Percentiles rank a stretch among this genome's conserved stretches.
Conservation (phyloP, 129 eudicot genomes). For the Helianthus annuus region DNA sequence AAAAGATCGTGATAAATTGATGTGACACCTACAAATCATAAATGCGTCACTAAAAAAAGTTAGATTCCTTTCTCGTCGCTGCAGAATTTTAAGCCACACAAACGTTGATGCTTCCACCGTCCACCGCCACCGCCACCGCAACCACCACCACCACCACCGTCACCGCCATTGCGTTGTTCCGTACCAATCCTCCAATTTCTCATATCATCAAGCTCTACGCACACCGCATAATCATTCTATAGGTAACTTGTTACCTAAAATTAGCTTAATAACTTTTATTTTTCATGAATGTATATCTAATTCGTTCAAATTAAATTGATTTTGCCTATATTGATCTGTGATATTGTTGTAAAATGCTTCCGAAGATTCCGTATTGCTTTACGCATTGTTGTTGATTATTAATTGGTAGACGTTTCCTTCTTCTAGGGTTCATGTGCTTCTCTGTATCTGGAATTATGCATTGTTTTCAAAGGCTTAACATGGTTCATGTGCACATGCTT, state of each 20-base stretch:
- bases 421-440: conserved; percentile 24
- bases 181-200: not conserved
- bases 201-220: not conserved
- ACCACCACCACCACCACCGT: not conserved
- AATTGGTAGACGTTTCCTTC: not conserved
- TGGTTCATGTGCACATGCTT: conserved; percentile 3
- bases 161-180: not conserved
- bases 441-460: not conserved
- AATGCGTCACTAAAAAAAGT: not conserved
- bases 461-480: not conserved
- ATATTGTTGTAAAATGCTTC: conserved; percentile 16
- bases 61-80: not conserved
- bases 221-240: not conserved
- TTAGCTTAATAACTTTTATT: not conserved
- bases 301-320: not conserved
- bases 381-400: not conserved
- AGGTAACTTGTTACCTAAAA: conserved; percentile 4
- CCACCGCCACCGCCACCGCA: too few species aligned
- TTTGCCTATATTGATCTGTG: conserved; percentile 9
- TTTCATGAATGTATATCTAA: not conserved
- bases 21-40: not conserved
- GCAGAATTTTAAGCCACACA: not conserved
- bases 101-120: not conserved
- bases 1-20: too few species aligned
- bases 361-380: not conserved